phyloP scores from a whole-genome alignment of 306 rosid species.

The Amphicarpaea edgeworthii region DNA sequence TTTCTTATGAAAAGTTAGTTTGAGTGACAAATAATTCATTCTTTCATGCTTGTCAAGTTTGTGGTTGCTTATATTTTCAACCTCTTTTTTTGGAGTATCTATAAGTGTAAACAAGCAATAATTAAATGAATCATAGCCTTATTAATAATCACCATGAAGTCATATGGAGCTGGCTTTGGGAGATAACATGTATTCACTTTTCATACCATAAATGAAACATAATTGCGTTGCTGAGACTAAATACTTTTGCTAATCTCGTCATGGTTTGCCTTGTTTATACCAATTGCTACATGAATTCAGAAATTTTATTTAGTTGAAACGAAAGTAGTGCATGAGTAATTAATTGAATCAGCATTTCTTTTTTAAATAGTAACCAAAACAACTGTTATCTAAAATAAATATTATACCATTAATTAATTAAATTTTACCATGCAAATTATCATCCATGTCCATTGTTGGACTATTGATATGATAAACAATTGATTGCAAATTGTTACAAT shows the following conservation, averaged over 20 bases:
- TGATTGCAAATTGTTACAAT: too few relatives aligned
- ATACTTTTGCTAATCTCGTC: constrained; percentile 5
- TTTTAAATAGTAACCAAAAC: too few relatives aligned
- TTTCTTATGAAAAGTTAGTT: constrained; percentile 31
- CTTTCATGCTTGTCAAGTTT: constrained; percentile 15
- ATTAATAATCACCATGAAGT: constrained; percentile 3
- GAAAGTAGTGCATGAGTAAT: too few relatives aligned
- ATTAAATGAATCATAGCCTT: constrained; percentile 17
- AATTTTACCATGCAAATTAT: too few relatives aligned
- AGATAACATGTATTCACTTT: constrained; percentile 16
- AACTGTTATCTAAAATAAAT: too few relatives aligned
- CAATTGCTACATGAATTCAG: too few relatives aligned
- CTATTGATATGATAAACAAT: too few relatives aligned
- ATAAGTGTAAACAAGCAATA: constrained; percentile 17
- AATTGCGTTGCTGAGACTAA: not conserved
- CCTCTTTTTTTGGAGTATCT: not conserved
- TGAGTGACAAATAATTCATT: constrained; percentile 28
- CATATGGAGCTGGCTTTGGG: constrained; percentile 24
- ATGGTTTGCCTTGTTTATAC: not conserved
- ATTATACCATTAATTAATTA: too few relatives aligned
- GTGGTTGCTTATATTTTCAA: constrained; percentile 12
- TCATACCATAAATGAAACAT: constrained; percentile 30
- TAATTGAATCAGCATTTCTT: too few relatives aligned
- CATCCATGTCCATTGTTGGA: too few relatives aligned
- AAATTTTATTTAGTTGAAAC: too few relatives aligned